These are phyloP conservation scores for Pythium vanterpoolii DNA, from an alignment of 352 stramenopile genomes.

Conservation along the genomic window DNA sequence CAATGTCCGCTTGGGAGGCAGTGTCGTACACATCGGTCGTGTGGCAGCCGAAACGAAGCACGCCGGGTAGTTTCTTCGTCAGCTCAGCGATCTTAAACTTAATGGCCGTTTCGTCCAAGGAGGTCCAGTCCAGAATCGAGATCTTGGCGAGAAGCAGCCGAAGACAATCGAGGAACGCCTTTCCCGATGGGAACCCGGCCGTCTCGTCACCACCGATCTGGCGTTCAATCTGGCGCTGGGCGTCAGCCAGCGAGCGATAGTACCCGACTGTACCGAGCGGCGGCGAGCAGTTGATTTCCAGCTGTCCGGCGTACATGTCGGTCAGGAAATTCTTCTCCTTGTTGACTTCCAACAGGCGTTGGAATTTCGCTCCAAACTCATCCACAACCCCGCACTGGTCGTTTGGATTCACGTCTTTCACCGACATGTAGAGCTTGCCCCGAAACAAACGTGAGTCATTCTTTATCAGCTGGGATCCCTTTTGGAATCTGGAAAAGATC, in stretches of 20 bases:
- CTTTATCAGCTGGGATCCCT: slow-evolving; percentile 60
- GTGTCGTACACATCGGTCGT: slow-evolving; percentile 14
- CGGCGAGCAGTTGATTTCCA: slow-evolving; percentile 67
- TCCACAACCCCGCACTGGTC: slow-evolving; percentile 41
- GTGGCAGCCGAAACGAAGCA: slow-evolving; percentile 50
- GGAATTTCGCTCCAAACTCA: slow-evolving; percentile 54
- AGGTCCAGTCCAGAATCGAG: slow-evolving; percentile 73
- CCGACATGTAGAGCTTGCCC: slow-evolving; percentile 59
- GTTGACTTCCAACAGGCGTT: slow-evolving; percentile 46
- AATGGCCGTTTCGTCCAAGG: slow-evolving; percentile 48
- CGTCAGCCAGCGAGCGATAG: slow-evolving; percentile 50
- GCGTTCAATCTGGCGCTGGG: slow-evolving; percentile 32
- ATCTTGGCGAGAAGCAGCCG: slow-evolving; percentile 72
- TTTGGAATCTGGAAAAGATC: slow-evolving; percentile 67
- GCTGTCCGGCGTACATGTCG: slow-evolving; percentile 55
- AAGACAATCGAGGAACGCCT: slow-evolving; percentile 62
- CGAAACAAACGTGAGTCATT: slow-evolving; percentile 52
- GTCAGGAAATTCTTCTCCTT: slow-evolving; percentile 58
- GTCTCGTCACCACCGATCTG: slow-evolving; percentile 22
- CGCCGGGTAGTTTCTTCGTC: slow-evolving; percentile 33
- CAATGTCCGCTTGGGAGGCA: slow-evolving; percentile 17
- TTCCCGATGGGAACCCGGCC: slow-evolving; percentile 37
- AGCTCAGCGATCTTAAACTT: slow-evolving; percentile 54
- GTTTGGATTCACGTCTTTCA: slow-evolving; percentile 78
- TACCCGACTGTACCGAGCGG: slow-evolving; percentile 63